Base-by-base conservation (phyloP, 2,329 filamentous ascomycete species). In the Fusarium foetens region DNA sequence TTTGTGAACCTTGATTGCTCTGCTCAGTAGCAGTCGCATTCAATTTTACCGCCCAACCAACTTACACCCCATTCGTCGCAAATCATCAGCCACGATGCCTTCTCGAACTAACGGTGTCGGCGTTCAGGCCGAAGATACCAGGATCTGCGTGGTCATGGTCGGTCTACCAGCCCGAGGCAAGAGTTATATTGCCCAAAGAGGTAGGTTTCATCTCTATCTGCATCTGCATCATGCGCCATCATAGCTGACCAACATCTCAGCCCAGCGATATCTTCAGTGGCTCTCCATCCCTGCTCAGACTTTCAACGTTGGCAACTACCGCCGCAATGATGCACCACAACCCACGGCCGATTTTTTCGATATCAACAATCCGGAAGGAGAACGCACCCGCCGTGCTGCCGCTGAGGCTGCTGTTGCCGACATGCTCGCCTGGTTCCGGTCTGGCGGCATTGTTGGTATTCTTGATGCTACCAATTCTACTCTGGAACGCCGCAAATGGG, bases 91-190 rank as follows among this genome's bases (percentile, higher is more conserved):
- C 71, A 80, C 71, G 54, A 87, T 87, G 85, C 81, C 84, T 73
- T 82, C 82, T 71, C 84, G 78, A 80, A 85, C 86, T 86, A 91
- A 91, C 81, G 91, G 92, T 75, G 84, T 89, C 77, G 92, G 92
- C 79, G 88, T 95, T 73, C 92, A 97, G 93, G 93, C 93, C 77
- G 95, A 98, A 86, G 94, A 98, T 83, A 95, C 94, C 68, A 94
- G 93, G 82, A 97, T 99, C 85, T 98, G 95, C 83, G 95, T 99
- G 73, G 94, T 99, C 78, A 98, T 99, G 96, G 96, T 99, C 68
- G 96, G 96, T 75, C 87, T 99, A 80, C 96, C 96, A 61, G 96
- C 96, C 69, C 89, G 96, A 76, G 96, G 96, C 79, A 99, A 99
- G 88, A 97, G 94, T 85, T 90, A 97, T 82, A 98, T 99, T 81